phyloP scores from a whole-genome alignment of 805 yeast species.

The Metschnikowia proteae region DNA sequence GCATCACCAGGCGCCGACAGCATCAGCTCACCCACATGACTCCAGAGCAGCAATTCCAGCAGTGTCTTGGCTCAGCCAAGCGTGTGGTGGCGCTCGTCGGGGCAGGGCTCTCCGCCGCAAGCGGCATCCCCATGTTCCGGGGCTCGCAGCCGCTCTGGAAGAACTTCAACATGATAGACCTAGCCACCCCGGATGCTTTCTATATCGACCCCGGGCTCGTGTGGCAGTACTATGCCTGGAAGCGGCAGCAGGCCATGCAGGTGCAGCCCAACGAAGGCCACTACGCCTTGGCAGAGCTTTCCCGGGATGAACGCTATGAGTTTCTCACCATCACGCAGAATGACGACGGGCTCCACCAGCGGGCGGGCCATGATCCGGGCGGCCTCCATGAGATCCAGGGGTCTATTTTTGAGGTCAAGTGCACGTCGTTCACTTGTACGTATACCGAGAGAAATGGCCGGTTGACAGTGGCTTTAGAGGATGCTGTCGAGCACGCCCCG shows the following conservation, averaged over 20 bases:
- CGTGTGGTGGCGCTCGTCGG: constrained; percentile 68
- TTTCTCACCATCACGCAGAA: constrained; percentile 77
- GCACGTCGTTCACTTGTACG: constrained; percentile 74
- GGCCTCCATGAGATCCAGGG: constrained; percentile 77
- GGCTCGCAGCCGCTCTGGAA: constrained; percentile 77
- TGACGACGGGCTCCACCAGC: constrained; percentile 68
- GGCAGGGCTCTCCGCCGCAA: constrained; percentile 75
- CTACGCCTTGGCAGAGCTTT: constrained; percentile 59
- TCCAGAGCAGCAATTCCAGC: constrained; percentile 41
- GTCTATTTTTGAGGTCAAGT: constrained; percentile 62
- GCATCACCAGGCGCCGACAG: too few relatives aligned
- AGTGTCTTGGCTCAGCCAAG: constrained; percentile 41
- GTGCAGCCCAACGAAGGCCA: constrained; percentile 79
- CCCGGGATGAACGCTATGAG: constrained; percentile 28
- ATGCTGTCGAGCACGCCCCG: constrained; percentile 6
- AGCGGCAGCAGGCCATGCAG: constrained; percentile 59
- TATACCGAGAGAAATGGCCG: constrained; percentile 39
- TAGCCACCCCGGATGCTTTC: constrained; percentile 92
- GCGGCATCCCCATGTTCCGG: constrained; percentile 73
- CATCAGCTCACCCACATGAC: neutral
- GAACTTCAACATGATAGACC: constrained; percentile 70
- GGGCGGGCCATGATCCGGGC: constrained; percentile 57
- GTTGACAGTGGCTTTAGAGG: neutral
- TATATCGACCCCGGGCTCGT: constrained; percentile 78
- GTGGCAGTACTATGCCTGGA: constrained; percentile 81